Evolutionary conservation across 1,139 yeast species (phyloP).

Genomic region (Candida sanyaensis): DNA sequence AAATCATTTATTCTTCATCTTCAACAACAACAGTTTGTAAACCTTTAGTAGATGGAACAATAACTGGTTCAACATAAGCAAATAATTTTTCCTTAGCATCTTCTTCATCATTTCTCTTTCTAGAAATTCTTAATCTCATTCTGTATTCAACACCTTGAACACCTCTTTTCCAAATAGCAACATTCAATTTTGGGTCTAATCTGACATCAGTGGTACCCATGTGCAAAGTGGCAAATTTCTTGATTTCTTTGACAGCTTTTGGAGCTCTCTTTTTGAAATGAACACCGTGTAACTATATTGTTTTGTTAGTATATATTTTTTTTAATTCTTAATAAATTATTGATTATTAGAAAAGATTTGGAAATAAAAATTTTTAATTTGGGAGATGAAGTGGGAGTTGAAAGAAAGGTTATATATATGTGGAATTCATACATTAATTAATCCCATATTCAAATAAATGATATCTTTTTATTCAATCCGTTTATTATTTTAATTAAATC

Average conservation of each 20-base stretch:
- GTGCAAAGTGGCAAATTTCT: conserved; percentile 97
- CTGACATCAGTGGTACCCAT: conserved; percentile 99
- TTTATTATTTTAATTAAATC: no score
- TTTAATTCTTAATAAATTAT: background rate
- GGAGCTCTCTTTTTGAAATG: conserved; percentile 99
- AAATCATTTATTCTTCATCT: conserved; percentile 45
- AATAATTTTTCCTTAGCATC: conserved; percentile 98
- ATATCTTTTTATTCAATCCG: no score
- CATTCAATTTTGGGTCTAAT: conserved; percentile 98
- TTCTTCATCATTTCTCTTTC: conserved; percentile 99
- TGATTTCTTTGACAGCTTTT: conserved; percentile 98
- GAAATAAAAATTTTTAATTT: no score
- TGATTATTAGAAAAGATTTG: no score
- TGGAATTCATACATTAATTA: no score
- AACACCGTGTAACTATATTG: conserved; percentile 96
- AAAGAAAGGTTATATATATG: no score
- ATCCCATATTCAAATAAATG: no score
- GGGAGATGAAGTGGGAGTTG: no score
- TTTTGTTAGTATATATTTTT: conserved; percentile 15
- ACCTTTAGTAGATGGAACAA: conserved; percentile 95
- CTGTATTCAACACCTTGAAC: conserved; percentile 98
- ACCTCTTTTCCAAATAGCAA: conserved; percentile 99
- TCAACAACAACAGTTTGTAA: conserved; percentile 97
- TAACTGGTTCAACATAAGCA: conserved; percentile 97
- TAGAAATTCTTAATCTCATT: conserved; percentile 97